Percentiles rank a stretch among this genome's conserved stretches.
phyloP scores from a whole-genome alignment of 257 asterid species.

The Rehmannia glutinosa region DNA sequence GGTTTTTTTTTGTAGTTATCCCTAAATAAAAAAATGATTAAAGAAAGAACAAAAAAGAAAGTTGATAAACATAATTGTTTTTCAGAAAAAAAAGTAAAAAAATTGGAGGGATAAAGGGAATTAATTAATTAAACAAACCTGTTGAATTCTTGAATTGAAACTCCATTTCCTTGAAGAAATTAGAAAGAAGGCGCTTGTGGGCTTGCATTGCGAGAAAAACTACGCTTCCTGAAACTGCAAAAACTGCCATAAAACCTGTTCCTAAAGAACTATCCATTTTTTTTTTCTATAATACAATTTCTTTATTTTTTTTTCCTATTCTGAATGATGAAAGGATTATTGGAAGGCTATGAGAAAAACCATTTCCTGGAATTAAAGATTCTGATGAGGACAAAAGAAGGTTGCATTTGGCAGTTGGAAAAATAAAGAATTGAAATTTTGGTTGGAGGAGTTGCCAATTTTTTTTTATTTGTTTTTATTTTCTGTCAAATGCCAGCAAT shows the following conservation, averaged over 20 bases:
- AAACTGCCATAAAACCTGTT: not conserved
- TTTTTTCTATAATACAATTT: not conserved
- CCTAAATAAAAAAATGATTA: too few species aligned
- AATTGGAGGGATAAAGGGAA: too few species aligned
- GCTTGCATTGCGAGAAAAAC: conserved; percentile 61
- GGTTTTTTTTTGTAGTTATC: too few species aligned
- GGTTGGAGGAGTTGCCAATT: not conserved
- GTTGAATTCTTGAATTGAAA: conserved; percentile 38
- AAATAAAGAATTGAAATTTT: not conserved
- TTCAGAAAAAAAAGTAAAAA: too few species aligned
- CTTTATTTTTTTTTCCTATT: not conserved
- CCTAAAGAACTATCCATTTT: not conserved
- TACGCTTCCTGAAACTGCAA: not conserved
- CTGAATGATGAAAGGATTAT: too few species aligned
- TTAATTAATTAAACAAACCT: too few species aligned
- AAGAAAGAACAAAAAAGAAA: too few species aligned
- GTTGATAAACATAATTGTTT: too few species aligned
- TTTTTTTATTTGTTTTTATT: not conserved
- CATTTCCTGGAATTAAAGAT: conserved; percentile 30
- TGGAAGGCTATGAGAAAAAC: conserved; percentile 21
- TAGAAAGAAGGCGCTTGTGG: conserved; percentile 75
- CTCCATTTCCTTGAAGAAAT: conserved; percentile 77
- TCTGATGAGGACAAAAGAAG: conserved; percentile 20
- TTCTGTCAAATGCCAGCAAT: not conserved
- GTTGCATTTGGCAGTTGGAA: conserved; percentile 24